phyloP scores from a whole-genome alignment of 441 rosid species.

The Populus hybrid region DNA sequence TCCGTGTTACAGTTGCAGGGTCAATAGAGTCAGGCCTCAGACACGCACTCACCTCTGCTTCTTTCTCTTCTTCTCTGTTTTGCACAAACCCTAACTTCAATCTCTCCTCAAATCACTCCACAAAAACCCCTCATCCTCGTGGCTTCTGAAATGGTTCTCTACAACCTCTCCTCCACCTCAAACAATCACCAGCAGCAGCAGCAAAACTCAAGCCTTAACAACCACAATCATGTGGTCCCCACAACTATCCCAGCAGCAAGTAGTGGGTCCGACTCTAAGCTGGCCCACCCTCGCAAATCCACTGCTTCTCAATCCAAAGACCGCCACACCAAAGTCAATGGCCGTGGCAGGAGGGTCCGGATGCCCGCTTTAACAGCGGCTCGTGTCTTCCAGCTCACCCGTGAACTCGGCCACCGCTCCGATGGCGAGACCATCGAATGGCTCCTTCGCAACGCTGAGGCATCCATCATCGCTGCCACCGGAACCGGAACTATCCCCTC shows the following conservation, averaged over 20 bases:
- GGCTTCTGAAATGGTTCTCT: conserved; percentile 37
- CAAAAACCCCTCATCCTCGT: conserved; percentile 1
- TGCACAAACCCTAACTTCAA: conserved; percentile 20
- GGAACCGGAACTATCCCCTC: conserved; percentile 57
- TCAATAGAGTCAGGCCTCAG: conserved; percentile 20
- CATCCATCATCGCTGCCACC: conserved; percentile 59
- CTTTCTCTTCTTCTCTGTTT: background rate
- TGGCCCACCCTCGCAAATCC: conserved; percentile 29
- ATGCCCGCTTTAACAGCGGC: conserved; percentile 69
- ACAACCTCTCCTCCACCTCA: conserved; percentile 5
- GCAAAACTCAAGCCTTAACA: conserved; percentile 19
- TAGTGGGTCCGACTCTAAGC: conserved; percentile 3
- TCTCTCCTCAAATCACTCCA: background rate
- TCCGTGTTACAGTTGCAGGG: conserved; percentile 10
- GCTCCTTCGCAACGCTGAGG: conserved; percentile 64
- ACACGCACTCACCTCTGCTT: background rate
- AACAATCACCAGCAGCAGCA: conserved; percentile 10
- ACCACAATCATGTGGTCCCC: conserved; percentile 13
- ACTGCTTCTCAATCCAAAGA: conserved; percentile 34
- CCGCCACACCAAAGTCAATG: conserved; percentile 72
- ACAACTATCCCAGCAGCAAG: background rate
- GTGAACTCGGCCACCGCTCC: conserved; percentile 72
- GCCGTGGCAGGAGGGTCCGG: conserved; percentile 65
- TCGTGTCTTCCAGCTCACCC: conserved; percentile 63
- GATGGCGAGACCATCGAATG: conserved; percentile 76